Evolutionary conservation across 1,284 basidiomycete genomes (phyloP), one percentile per base, ranked within the genome.

Genomic region (Cutaneotrichosporon cavernicola): DNA sequence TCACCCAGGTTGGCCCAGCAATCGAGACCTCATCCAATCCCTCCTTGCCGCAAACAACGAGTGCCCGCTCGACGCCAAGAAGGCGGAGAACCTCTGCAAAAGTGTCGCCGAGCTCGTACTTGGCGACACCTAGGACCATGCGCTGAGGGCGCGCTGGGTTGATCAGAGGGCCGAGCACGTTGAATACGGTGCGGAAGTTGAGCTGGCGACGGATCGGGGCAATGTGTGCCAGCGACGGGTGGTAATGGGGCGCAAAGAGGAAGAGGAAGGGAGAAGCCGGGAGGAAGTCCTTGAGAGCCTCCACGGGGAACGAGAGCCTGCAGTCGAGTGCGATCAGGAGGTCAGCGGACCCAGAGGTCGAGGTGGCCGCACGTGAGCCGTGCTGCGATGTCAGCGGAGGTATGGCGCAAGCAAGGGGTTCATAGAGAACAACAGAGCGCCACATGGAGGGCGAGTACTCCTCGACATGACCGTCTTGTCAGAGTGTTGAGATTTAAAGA

Each of bases 171-270:
- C 97, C 96, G 49, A 98, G 85, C 64, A 97, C 83, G 82, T 99
- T 99, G 86, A 98, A 98, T 83, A 99, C 89, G 3, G 96, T 98
- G 31, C 95, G 90, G 83, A 97, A 97, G 64, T 94, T 93, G 60
- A 99, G 87, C 0, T 87, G 82, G 72, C 90, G 89, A 60, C 96
- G 89, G 73, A 90, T 87, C 0, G 95, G 93, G 0, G 90, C 91
- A 70, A 99, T 85, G 67, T 87, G 84, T 0, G 90, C 91, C 47
- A 98, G 85, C 0, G 91, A 81, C 0, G 95, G 94, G 80, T 99
- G 94, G 81, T 93, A 97, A 74, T 95, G 89, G 0, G 93, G 90
- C 0, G 92, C 94, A 68, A 96, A 89, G 77, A 99, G 89, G 85
- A 97, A 98, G 13, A 88, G 87, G 82, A 98, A 98, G 0, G 92